Evolutionary conservation across 2,329 filamentous ascomycete species (phyloP), one percentile per base, ranked within the genome.

Genomic region (Trichoderma semiorbis): DNA sequence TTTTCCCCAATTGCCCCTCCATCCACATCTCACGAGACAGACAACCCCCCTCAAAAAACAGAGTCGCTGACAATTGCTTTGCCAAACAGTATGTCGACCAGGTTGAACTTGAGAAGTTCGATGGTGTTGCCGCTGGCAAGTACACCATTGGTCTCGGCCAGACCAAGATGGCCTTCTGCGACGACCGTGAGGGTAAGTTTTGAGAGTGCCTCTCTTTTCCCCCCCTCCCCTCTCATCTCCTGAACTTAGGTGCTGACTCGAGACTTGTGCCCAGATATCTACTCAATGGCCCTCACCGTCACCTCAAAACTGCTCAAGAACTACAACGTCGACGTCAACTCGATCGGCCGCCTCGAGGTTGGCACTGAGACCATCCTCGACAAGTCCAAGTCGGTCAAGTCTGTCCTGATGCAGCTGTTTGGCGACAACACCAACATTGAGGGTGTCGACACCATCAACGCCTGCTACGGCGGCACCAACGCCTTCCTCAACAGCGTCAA

Each of bases 381-480:
- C 88, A 95, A 95, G 87, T 95, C 93, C 81, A 95, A 95, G 88
- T 95, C 93, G 60, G 93, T 95, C 85, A 95, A 95, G 88, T 92
- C 92, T 34, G 92, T 95, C 74, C 85, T 95, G 75, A 95, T 95
- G 93, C 93, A 95, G 86, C 87, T 95, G 60, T 94, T 95, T 78
- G 89, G 91, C 79, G 91, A 92, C 77, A 95, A 95, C 86, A 92
- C 90, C 84, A 94, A 92, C 85, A 85, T 95, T 73, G 93, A 95
- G 85, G 93, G 93, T 81, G 88, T 95, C 66, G 93, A 95, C 83
- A 94, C 91, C 71, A 83, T 95, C 81, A 95, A 95, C 80, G 93
- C 93, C 75, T 95, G 93, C 88, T 95, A 95, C 82, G 93, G 93
- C 78, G 93, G 93, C 75, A 95, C 93, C 83, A 95, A 94, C 78